Evolutionary conservation across 495 filamentous ascomycete species (phyloP), one percentile per base, ranked within the genome.

Genomic region (Hypoxylon cercidicola): DNA sequence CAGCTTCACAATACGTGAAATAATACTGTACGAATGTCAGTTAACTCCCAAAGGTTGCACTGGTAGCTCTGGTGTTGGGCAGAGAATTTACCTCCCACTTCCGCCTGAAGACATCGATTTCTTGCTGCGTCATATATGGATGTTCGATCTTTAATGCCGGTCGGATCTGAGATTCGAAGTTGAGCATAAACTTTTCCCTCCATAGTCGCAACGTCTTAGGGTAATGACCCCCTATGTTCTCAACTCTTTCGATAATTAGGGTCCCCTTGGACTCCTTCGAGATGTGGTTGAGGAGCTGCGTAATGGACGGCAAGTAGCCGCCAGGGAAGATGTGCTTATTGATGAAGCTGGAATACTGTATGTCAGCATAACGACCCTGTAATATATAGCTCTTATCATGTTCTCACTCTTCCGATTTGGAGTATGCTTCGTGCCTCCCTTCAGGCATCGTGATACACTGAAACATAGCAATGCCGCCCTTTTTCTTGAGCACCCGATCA

Each of bases 361-460:
- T 6, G 63, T 70, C 43, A 68, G 53, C 25, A 32, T 46, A n/a
- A 7, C 34, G 1, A 37, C 34, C 2, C 34, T 37, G 8, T 2
- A 2, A 37, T 37, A 37, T 37, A 37, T 11, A n/a, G 34, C 34
- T 25, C 23, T 25, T 25, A 5, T 25, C 23, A 25, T 25, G 5
- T 25, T 25, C 77, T 75, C 49, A 80, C 78, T 84, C 79, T 52
- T 81, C 73, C 6, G 72, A 70, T 49, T 75, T 76, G 13, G 77
- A 76, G 54, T 83, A 83, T 10, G 75, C 70, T 60, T 75, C 73
- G 47, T 84, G 79, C 41, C 79, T 72, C 7, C 76, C 80, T 67
- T 91, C 87, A 1, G 89, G 89, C 80, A 91, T 90, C 11, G 89
- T 90, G 59, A 91, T 92, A 56, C 89, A 89, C 71, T 92, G 89